phyloP scores from a whole-genome alignment of 2,329 filamentous ascomycete genomes.

The Emmonsia crescens region DNA sequence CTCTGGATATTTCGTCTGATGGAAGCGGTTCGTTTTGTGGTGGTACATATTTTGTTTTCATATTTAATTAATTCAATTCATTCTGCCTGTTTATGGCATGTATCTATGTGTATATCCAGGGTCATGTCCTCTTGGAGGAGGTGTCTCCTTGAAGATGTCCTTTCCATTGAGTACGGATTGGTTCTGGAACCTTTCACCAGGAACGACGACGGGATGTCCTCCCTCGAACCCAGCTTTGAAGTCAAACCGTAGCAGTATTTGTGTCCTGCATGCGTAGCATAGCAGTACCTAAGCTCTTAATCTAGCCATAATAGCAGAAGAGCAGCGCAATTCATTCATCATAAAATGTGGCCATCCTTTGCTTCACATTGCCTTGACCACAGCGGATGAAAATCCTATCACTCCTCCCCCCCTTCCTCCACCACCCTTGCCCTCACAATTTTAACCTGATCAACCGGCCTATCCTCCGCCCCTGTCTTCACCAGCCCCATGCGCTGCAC shows the following conservation, averaged over 20 bases:
- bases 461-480: constrained; percentile 69
- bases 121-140: neutral
- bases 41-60: constrained; percentile 46
- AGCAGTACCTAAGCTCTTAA: neutral
- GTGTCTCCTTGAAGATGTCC: neutral
- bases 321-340: neutral
- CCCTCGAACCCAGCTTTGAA: neutral
- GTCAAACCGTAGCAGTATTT: neutral
- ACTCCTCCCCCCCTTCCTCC: constrained; percentile 45
- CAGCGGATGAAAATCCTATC: constrained; percentile 12
- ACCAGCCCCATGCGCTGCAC: constrained; percentile 82
- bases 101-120: neutral
- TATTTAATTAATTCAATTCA: neutral
- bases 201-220: neutral
- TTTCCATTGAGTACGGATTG: neutral
- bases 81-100: neutral
- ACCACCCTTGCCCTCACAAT: constrained; percentile 63
- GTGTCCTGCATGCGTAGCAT: neutral
- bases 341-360: neutral
- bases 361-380: neutral
- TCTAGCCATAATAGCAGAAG: neutral
- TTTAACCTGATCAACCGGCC: constrained; percentile 70
- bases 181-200: neutral
- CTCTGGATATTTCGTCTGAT: constrained; percentile 65
- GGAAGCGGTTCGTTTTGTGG: constrained; percentile 72